Conservation (phyloP, 1,284 basidiomycete species). For the Cutaneotrichosporon cyanovorans region DNA sequence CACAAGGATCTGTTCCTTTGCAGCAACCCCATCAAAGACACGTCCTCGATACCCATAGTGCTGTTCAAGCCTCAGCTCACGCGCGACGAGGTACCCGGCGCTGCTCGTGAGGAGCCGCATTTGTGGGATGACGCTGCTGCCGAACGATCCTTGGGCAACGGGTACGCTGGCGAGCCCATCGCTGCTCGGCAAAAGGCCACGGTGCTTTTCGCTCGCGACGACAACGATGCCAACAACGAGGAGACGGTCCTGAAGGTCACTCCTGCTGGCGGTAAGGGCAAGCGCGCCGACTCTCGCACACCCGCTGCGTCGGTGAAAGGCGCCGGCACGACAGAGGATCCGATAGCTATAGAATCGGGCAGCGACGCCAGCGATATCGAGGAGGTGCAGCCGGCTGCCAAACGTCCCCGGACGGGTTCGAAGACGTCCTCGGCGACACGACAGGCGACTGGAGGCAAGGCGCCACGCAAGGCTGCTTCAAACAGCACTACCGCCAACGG, state of each 20-base stretch:
- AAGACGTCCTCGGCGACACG: constrained; percentile 13
- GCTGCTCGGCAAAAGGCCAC: constrained; percentile 25
- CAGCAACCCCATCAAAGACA: constrained; percentile 26
- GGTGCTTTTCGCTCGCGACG: constrained; percentile 18
- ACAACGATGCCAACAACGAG: constrained; percentile 1
- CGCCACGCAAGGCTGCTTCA: constrained; percentile 9
- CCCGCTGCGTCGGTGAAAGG: constrained; percentile 8
- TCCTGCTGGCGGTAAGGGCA: constrained; percentile 6
- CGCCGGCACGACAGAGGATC: constrained; percentile 27
- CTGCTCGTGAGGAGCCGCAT: neutral
- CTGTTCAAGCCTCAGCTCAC: constrained; percentile 35
- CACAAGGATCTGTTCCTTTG: constrained; percentile 32
- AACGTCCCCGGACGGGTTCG: constrained; percentile 17
- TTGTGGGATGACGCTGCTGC: constrained; percentile 28
- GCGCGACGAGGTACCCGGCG: constrained; percentile 28
- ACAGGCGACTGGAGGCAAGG: constrained; percentile 21
- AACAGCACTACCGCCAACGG: neutral
- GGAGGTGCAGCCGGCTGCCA: constrained; percentile 13
- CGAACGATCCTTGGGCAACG: constrained; percentile 38
- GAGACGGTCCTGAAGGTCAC: constrained; percentile 12
- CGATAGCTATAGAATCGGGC: constrained; percentile 33
- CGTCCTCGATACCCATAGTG: constrained; percentile 30
- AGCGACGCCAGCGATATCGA: constrained; percentile 17
- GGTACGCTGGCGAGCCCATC: constrained; percentile 32
- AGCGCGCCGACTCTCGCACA: constrained; percentile 3